These are phyloP conservation scores for Phytophthora palmivora DNA, from an alignment of 352 stramenopile species.

Conservation along the genomic window DNA sequence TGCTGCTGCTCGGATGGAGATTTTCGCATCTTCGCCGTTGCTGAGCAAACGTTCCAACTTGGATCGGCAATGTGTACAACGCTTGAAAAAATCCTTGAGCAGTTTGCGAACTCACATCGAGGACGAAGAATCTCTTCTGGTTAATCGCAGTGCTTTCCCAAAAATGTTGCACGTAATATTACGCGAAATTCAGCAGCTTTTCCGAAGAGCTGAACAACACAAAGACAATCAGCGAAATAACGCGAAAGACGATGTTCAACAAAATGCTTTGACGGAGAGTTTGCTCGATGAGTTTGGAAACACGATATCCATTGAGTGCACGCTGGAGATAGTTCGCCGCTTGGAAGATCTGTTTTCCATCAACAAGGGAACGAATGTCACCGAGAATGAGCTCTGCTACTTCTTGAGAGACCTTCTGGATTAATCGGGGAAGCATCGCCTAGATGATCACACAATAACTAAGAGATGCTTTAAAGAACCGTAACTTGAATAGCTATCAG, in stretches of 20 bases:
- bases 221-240: neutral
- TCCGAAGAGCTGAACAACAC: constrained; percentile 24
- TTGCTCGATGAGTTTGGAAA: constrained; percentile 60
- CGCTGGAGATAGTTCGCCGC: constrained; percentile 49
- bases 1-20: constrained; percentile 46
- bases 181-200: constrained; percentile 46
- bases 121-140: constrained; percentile 65
- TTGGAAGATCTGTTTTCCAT: constrained; percentile 65
- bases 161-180: constrained; percentile 40
- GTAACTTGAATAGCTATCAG: neutral
- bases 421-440: constrained; percentile 12
- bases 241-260: neutral
- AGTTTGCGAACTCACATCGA: constrained; percentile 66
- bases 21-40: constrained; percentile 55
- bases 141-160: constrained; percentile 47
- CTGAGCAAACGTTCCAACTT: constrained; percentile 59
- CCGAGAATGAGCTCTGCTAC: constrained; percentile 74
- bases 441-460: constrained; percentile 5
- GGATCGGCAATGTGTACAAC: constrained; percentile 32
- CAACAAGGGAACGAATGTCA: constrained; percentile 41
- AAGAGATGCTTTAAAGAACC: constrained; percentile 4
- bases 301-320: constrained; percentile 49
- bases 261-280: neutral
- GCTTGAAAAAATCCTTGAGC: constrained; percentile 47
- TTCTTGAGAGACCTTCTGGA: constrained; percentile 78